Base-by-base conservation (phyloP, 2,329 filamentous ascomycete species). In the Verticillium tricorpus region DNA sequence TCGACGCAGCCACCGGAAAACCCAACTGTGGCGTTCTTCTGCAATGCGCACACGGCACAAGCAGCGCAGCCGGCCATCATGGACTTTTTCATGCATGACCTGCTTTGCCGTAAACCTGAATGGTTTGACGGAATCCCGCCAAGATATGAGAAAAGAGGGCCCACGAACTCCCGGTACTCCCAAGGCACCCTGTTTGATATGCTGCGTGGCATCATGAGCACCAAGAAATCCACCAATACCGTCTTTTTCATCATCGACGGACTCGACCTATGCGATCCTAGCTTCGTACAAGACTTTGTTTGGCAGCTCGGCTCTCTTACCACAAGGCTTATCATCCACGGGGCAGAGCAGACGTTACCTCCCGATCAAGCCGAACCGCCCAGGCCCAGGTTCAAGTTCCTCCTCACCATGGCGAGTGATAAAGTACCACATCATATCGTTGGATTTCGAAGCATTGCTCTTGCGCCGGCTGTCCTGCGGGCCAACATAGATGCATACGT, bases 161-260 rank as follows among this genome's bases (percentile, higher is more conserved):
- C 37, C 12, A 25, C 39, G 17, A 63, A 45, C 39, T 50, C 60
- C 31, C 60, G 5, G 11, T 62, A 64, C 22, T 60, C 56, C 14
- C 40, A 62, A 17, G 58, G 58, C 1, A 63, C 64, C 3, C 66
- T 66, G 12, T 58, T 66, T 12, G 63, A 68, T 22, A 65, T 70
- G 62, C 62, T 69, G 50, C 63, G 40, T 32, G 58, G 28, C 58
- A 62, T 63, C 54, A 64, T 57, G 62, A 60, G 32, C 15, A 52
- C 6, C 17, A 35, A 40, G 45, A 45, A 12, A 34, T 2, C 60
- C 22, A 22, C 19, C 5, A 54, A 60, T 3, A 64, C 59, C 1
- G 64, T 69, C 28, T 70, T 63, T 17, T 52, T 70, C 15, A 61
- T 70, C 12, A 57, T 69, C 15, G 69, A 70, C 56, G 69, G 68